A percentile compares a stretch with the other conserved stretches of the same genome.
Evolutionary conservation across 306 rosid species (phyloP).

Genomic region (Acacia crassicarpa): DNA sequence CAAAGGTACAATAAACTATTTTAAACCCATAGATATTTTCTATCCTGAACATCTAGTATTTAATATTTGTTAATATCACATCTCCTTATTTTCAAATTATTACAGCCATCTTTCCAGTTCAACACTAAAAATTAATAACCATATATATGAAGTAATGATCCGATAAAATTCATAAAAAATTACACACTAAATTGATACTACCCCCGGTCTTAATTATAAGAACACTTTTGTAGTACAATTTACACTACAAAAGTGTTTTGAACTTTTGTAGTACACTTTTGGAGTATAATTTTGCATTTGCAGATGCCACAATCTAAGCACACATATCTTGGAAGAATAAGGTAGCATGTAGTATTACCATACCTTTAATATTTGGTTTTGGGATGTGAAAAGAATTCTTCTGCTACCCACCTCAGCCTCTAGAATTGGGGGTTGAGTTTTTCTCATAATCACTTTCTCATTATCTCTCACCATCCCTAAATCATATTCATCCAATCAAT

Average conservation of each 20-base stretch:
- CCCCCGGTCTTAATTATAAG: no score
- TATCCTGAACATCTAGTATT: background rate
- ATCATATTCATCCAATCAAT: no score
- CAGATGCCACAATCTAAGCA: constrained; percentile 15
- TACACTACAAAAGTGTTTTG: no score
- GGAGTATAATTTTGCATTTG: constrained; percentile 16
- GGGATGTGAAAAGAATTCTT: constrained; percentile 76
- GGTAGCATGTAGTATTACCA: constrained; percentile 21
- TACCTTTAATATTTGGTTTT: constrained; percentile 49
- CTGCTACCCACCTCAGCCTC: constrained; percentile 93
- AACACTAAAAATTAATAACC: background rate
- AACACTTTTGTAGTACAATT: no score
- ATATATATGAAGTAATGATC: background rate
- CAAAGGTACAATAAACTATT: background rate
- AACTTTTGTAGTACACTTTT: no score
- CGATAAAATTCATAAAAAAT: constrained; percentile 18
- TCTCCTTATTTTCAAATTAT: background rate
- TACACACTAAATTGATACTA: background rate
- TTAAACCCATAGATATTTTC: constrained; percentile 1
- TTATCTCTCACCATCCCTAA: no score
- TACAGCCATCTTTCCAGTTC: background rate
- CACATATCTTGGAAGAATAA: constrained; percentile 3
- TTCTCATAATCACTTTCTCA: no score
- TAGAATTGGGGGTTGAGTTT: no score
- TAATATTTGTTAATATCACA: background rate